Percentiles rank a stretch among this genome's conserved stretches.
Conservation (phyloP, 2,329 filamentous ascomycete genomes). For the Amauroascus verrucosus region DNA sequence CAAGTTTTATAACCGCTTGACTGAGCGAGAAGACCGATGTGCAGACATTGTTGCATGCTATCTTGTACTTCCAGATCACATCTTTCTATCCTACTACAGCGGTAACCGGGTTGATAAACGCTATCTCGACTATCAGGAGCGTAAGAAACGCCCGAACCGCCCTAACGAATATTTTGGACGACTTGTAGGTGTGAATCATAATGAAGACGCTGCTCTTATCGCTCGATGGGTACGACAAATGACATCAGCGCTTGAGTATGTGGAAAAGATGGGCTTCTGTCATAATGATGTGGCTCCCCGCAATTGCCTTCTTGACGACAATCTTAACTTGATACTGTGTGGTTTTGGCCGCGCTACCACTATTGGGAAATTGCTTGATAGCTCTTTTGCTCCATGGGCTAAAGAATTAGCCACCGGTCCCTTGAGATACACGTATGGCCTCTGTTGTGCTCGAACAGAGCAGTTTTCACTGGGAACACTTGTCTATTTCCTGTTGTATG, state of each 20-base stretch:
- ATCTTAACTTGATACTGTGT: constrained; percentile 14
- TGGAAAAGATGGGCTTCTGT: constrained; percentile 18
- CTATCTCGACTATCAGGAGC: constrained; percentile 10
- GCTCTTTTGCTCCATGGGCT: constrained; percentile 15
- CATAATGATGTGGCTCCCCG: constrained; percentile 13
- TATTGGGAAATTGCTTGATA: constrained; percentile 16
- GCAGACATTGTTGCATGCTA: not conserved
- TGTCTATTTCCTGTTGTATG: constrained; percentile 20
- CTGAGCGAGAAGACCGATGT: not conserved
- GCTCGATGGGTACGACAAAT: constrained; percentile 19
- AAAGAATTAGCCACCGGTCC: constrained; percentile 13
- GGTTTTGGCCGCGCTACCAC: constrained; percentile 17
- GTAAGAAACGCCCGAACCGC: constrained; percentile 7
- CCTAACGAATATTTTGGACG: constrained; percentile 10
- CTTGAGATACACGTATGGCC: constrained; percentile 17
- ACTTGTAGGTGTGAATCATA: constrained; percentile 17
- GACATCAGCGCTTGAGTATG: constrained; percentile 16
- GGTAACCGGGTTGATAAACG: no score
- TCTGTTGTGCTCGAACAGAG: constrained; percentile 19
- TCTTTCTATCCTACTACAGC: not conserved
- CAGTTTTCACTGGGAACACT: constrained; percentile 18
- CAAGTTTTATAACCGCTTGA: not conserved
- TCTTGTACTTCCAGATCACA: not conserved
- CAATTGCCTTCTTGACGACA: constrained; percentile 16
- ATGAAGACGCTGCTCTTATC: constrained; percentile 17